Conservation (phyloP, 2,329 filamentous ascomycete species). For the Xylaria sp. region DNA sequence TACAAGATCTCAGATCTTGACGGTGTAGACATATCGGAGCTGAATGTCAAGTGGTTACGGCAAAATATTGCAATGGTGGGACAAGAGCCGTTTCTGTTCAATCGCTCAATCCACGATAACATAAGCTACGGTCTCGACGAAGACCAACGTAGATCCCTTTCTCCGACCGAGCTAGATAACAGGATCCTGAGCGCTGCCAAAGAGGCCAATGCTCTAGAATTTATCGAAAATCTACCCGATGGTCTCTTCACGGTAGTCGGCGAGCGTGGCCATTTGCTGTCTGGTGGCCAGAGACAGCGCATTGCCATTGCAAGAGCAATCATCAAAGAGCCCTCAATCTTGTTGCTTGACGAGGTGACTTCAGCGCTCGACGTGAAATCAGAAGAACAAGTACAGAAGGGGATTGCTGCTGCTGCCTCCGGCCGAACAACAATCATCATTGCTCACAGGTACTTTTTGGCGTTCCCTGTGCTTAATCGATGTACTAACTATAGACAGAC, state of each 20-base stretch:
- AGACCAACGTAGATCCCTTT: neutral
- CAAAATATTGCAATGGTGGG: neutral
- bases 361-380: neutral
- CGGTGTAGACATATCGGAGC: neutral
- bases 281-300: neutral
- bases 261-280: neutral
- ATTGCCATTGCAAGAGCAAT: neutral
- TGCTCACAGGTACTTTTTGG: neutral
- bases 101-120: neutral
- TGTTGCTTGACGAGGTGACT: neutral
- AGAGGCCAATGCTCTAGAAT: neutral
- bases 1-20: neutral
- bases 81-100: neutral
- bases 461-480: too few relatives aligned
- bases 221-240: neutral
- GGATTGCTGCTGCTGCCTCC: neutral
- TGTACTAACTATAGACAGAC: too few relatives aligned
- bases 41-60: neutral
- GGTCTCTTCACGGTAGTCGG: neutral
- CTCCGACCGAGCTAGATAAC: neutral
- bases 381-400: neutral
- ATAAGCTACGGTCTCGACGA: neutral
- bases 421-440: neutral
- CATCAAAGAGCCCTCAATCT: neutral
- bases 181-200: neutral